Base-by-base conservation (phyloP, 768 basidiomycete species). In the Amanita rubescens region DNA sequence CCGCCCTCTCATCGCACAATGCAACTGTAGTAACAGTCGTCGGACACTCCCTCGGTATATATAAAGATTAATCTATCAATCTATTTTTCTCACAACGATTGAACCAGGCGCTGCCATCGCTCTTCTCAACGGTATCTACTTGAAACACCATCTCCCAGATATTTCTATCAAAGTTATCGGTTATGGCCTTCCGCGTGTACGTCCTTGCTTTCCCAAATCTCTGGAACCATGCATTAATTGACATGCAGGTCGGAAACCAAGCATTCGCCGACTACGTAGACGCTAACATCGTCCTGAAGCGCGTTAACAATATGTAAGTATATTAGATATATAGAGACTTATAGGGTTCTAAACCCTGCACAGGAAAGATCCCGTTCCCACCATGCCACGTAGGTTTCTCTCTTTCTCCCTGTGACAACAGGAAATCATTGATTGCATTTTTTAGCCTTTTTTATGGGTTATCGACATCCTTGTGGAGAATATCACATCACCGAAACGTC, bases 111-210 rank as follows among this genome's bases (percentile, higher is more conserved):
- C 66, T 44, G 71, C 74, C 4, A 58, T 73, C 24, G 64, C 69
- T 19, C 69, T 81, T 3, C 65, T 81, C 35, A 77, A 80, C 51
- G 67, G 75, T 5, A 67, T 81, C n/a, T 79, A 71, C 61, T 70
- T 82, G 5, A 76, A 77, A n/a, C 63, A 79, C 20, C 74, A 79
- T 53, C 63, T 83, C 30, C 70, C 77, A 2, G 65, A 60, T 10
- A 68, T 71, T 3, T 65, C 66, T 6, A 65, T 74, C 62, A 67
- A 56, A 24, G 65, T 66, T 11, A 65, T 77, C 22, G 67, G 68
- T 0, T 77, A 75, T 57, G 75, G 75, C 1, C 62, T 73, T 66
- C 75, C 76, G 17, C 66, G 75, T 50, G 72, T 74, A 54, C 10
- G 58, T 57, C 15, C 61, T 61, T 58, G 63, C 46, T n/a, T n/a